A percentile compares a stretch with the other conserved stretches of the same genome.
phyloP scores from a whole-genome alignment of 164 flowering plant species.

The Umbellularia californica region DNA sequence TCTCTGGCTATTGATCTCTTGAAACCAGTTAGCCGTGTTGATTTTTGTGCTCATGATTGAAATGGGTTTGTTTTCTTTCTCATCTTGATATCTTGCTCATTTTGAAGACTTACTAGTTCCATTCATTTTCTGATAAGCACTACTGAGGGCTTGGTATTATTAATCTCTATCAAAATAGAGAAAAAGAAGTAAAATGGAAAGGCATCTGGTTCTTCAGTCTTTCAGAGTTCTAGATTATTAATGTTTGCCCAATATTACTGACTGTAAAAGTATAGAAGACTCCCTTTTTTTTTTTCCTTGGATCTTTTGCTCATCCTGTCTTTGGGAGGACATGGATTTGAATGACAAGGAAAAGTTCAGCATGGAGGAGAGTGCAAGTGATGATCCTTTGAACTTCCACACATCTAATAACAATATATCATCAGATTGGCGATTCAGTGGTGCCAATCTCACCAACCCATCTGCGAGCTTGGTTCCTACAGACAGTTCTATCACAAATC shows the following conservation, averaged over 20 bases:
- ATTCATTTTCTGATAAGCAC: slow-evolving; percentile 4
- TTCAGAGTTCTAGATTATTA: not conserved
- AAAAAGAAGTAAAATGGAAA: not conserved
- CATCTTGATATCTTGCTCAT: not conserved
- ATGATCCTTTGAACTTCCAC: slow-evolving; percentile 32
- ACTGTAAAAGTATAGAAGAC: not conserved
- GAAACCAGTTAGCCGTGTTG: not conserved
- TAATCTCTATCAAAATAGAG: slow-evolving; percentile 9
- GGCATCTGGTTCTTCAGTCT: not conserved
- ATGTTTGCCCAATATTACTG: not conserved
- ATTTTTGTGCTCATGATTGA: slow-evolving; percentile 9
- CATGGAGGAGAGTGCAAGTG: slow-evolving; percentile 33
- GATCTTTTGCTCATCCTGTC: slow-evolving; percentile 10
- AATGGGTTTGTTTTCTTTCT: slow-evolving; percentile 5
- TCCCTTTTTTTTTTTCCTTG: not conserved
- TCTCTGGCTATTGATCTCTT: not conserved
- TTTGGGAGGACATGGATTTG: slow-evolving; percentile 41
- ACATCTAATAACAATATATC: slow-evolving; percentile 26
- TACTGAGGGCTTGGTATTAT: not conserved
- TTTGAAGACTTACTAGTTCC: slow-evolving; percentile 7
- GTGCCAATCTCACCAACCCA: slow-evolving; percentile 31
- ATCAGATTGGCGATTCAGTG: slow-evolving; percentile 53
- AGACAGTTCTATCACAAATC: slow-evolving; percentile 31
- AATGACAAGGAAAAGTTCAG: slow-evolving; percentile 42
- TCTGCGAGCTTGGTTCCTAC: slow-evolving; percentile 33